A percentile compares a stretch with the other conserved stretches of the same genome.
Conservation (phyloP, 768 basidiomycete genomes). For the Russula ochroleuca region DNA sequence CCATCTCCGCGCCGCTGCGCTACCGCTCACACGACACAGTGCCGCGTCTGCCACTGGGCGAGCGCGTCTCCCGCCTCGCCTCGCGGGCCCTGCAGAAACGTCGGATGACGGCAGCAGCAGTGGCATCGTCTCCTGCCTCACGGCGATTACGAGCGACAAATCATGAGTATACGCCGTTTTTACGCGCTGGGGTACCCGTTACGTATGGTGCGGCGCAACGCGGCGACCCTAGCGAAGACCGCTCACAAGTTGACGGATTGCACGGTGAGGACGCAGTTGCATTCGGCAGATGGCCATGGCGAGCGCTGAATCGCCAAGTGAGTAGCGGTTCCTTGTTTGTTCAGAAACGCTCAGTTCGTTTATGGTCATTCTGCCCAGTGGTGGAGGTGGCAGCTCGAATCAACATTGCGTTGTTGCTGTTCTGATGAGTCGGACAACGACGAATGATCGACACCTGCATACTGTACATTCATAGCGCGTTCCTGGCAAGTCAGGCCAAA, state of each 20-base stretch:
- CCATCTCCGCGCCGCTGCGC: slow-evolving; percentile 76
- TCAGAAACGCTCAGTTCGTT: slow-evolving; percentile 5
- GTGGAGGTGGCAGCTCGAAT: slow-evolving; percentile 80
- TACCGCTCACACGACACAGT: slow-evolving; percentile 47
- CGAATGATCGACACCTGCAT: slow-evolving; percentile 28
- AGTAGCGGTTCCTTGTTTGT: slow-evolving; percentile 30
- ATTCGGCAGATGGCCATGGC: slow-evolving; percentile 65
- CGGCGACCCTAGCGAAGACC: slow-evolving; percentile 30
- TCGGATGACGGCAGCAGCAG: not conserved
- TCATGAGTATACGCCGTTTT: slow-evolving; percentile 19
- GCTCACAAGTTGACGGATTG: slow-evolving; percentile 30
- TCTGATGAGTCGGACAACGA: slow-evolving; percentile 51
- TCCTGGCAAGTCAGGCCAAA: not conserved
- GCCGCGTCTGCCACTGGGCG: slow-evolving; percentile 57
- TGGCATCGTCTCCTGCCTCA: not conserved
- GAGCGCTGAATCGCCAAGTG: slow-evolving; percentile 68
- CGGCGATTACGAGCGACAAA: not conserved
- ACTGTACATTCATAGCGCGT: not conserved
- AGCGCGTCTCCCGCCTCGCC: slow-evolving; percentile 43
- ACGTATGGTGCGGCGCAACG: slow-evolving; percentile 25
- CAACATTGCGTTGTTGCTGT: slow-evolving; percentile 59
- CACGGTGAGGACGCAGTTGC: slow-evolving; percentile 49
- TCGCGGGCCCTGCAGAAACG: slow-evolving; percentile 28
- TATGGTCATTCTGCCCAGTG: slow-evolving; percentile 44
- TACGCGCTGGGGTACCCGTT: slow-evolving; percentile 19